Evolutionary conservation across 345 rosid genomes (phyloP).

Genomic region (Acer yangbiense): DNA sequence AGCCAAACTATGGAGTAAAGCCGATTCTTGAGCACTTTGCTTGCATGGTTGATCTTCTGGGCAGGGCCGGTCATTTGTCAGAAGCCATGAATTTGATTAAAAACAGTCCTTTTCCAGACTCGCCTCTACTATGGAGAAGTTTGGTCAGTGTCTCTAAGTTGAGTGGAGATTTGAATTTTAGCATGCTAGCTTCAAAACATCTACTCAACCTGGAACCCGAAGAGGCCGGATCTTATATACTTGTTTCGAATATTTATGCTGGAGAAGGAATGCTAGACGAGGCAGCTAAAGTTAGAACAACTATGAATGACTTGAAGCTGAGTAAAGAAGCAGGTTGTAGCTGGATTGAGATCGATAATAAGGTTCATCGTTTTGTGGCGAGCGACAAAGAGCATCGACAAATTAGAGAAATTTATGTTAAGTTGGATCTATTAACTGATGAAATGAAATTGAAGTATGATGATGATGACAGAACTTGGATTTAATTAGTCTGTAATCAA

Average conservation of each 20-base stretch:
- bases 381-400: slow-evolving; percentile 31
- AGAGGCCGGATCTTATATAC: slow-evolving; percentile 35
- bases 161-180: slow-evolving; percentile 16
- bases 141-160: slow-evolving; percentile 32
- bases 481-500: too few relatives aligned
- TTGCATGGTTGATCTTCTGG: slow-evolving; percentile 38
- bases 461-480: not conserved
- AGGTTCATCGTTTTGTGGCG: slow-evolving; percentile 32
- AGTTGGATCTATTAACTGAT: slow-evolving; percentile 28
- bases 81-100: slow-evolving; percentile 34
- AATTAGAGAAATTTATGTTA: slow-evolving; percentile 36
- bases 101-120: slow-evolving; percentile 22
- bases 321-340: slow-evolving; percentile 36
- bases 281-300: slow-evolving; percentile 31
- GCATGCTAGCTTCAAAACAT: slow-evolving; percentile 29
- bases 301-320: slow-evolving; percentile 36
- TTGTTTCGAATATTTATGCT: slow-evolving; percentile 36
- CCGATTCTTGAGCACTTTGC: slow-evolving; percentile 37
- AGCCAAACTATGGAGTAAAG: slow-evolving; percentile 20
- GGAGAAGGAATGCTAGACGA: slow-evolving; percentile 25
- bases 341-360: slow-evolving; percentile 39
- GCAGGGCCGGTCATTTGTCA: slow-evolving; percentile 28
- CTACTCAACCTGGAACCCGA: slow-evolving; percentile 37
- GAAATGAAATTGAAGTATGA: slow-evolving; percentile 23
- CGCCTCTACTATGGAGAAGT: slow-evolving; percentile 37